phyloP scores from a whole-genome alignment of 768 basidiomycete genomes.

The Paxillus rubicundulus region DNA sequence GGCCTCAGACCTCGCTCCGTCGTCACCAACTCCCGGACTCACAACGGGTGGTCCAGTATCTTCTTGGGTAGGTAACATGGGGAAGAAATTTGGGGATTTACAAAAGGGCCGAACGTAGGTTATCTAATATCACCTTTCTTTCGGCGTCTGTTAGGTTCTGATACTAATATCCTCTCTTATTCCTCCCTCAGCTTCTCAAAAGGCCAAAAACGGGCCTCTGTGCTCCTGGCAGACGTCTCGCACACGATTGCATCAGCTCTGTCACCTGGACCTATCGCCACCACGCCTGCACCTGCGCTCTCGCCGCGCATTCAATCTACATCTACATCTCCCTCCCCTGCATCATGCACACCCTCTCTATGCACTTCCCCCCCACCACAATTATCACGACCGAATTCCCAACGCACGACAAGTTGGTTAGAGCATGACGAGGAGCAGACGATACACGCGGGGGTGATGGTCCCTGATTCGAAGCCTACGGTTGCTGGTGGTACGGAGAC shows the following conservation, averaged over 20 bases:
- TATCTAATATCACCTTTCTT: not conserved
- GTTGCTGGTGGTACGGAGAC: slow-evolving; percentile 2
- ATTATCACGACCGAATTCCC: slow-evolving; percentile 4
- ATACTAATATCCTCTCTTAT: not conserved
- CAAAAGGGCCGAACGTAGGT: slow-evolving; percentile 56
- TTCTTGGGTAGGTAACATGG: slow-evolving; percentile 57
- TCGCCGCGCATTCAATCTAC: slow-evolving; percentile 16
- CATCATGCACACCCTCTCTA: slow-evolving; percentile 1
- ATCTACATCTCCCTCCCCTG: slow-evolving; percentile 9
- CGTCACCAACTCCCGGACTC: not conserved
- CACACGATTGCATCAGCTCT: slow-evolving; percentile 51
- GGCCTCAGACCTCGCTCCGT: too few species aligned
- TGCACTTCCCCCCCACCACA: slow-evolving; percentile 9
- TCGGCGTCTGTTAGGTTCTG: not conserved
- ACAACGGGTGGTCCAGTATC: slow-evolving; percentile 28
- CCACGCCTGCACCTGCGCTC: slow-evolving; percentile 20
- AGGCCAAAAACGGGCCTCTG: slow-evolving; percentile 65
- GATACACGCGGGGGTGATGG: slow-evolving; percentile 17
- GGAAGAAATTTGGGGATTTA: slow-evolving; percentile 59
- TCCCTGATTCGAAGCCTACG: slow-evolving; percentile 32
- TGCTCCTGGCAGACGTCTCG: slow-evolving; percentile 64
- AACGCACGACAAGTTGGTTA: slow-evolving; percentile 17
- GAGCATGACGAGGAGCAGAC: slow-evolving; percentile 37
- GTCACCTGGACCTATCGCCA: slow-evolving; percentile 35
- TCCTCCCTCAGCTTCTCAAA: slow-evolving; percentile 52